Evolutionary conservation across 2,329 filamentous ascomycete species (phyloP), one percentile per base, ranked within the genome.

Genomic region (Grosmannia huntii): DNA sequence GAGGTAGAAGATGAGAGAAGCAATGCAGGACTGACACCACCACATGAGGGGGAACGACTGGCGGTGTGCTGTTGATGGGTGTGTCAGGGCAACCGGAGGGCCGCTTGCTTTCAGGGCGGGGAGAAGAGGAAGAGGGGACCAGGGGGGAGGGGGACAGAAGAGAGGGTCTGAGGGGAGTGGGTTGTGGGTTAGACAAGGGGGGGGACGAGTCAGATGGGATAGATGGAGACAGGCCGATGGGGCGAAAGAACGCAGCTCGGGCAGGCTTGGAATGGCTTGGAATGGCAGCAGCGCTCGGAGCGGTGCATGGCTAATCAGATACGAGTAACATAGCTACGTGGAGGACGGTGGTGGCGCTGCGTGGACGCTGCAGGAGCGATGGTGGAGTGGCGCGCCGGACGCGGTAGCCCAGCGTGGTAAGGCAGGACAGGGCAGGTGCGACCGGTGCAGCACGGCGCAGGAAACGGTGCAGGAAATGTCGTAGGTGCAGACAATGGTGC

Each of bases 21-120:
- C 33, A 19, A 27, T 27, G 59, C 38, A 54, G 36, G 38, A 54
- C 36, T 54, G 53, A 27, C 53, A 44, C 53, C 53, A 44, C 53
- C 25, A 36, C 9, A n/a, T 14, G 41, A 25, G n/a, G 14, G 36
- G 36, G 12, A 46, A 49, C 41, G 53, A 55, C 53, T 55, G 53
- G 53, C 53, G 53, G 53, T 55, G 53, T 31, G 41, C 23, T 55
- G 53, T 41, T n/a, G 53, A 54, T 21, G 44, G 41, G 36, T 54
- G 53, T 44, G 53, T 46, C 36, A 54, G 53, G 36, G 53, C 38
- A 23, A 28, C 38, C 53, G n/a, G 53, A 54, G 23, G 23, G 38
- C 23, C 53, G 53, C 25, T 27, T 23, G n/a, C 36, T 54, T 54
- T 44, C n/a, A 36, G 33, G 28, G 53, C 33, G 53, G 53, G 33